phyloP scores from a whole-genome alignment of 768 basidiomycete genomes.

The Rhizopogon vulgaris region DNA sequence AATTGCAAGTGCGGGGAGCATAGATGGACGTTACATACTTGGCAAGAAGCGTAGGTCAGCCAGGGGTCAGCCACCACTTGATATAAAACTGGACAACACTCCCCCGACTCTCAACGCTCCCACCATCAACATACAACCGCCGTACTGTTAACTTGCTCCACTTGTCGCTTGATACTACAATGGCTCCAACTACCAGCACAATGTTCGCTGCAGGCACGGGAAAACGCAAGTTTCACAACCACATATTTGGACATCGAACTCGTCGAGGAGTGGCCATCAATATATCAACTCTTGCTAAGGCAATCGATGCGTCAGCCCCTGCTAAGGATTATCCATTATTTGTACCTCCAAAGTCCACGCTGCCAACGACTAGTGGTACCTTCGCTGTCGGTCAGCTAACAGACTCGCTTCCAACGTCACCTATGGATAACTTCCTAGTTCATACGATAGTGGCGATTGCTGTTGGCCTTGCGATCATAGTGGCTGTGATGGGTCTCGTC shows the following conservation, averaged over 20 bases:
- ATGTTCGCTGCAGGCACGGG: not conserved
- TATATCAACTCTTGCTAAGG: not conserved
- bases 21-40: no score
- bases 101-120: not conserved
- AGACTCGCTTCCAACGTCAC: not conserved
- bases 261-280: not conserved
- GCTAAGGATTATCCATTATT: not conserved
- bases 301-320: not conserved
- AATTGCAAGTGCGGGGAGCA: no score
- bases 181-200: not conserved
- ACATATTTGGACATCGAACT: not conserved
- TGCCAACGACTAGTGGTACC: not conserved
- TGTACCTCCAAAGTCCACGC: not conserved
- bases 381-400: not conserved
- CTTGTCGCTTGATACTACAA: not conserved
- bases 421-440: constrained; percentile 6
- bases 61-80: not conserved
- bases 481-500: constrained; percentile 20
- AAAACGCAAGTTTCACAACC: not conserved
- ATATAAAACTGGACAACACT: not conserved
- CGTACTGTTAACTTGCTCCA: no score
- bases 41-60: no score
- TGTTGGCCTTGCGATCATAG: constrained; percentile 21
- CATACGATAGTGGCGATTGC: constrained; percentile 16
- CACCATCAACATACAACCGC: not conserved